phyloP scores from a whole-genome alignment of 1,284 basidiomycete genomes.

The Cystobasidiaceae sp. region DNA sequence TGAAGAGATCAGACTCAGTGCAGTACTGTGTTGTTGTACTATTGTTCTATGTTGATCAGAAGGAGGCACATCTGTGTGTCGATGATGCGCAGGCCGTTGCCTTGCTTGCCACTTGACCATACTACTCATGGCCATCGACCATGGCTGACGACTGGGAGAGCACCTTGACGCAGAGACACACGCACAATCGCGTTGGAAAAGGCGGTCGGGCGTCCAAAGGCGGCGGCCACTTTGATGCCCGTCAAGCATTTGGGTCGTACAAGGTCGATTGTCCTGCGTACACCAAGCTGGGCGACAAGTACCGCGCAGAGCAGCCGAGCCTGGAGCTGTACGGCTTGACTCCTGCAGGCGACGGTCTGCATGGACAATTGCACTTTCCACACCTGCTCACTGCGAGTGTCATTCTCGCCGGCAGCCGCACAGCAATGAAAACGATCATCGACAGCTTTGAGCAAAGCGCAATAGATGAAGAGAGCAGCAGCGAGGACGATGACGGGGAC shows the following conservation, averaged over 20 bases:
- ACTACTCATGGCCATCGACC: neutral
- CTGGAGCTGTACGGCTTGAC: constrained; percentile 5
- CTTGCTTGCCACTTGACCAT: neutral
- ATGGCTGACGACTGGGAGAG: constrained; percentile 5
- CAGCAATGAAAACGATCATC: neutral
- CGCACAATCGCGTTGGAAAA: neutral
- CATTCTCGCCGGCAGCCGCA: constrained; percentile 5
- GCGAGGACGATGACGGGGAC: neutral
- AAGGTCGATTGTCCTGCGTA: neutral
- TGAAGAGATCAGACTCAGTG: neutral
- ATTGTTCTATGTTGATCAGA: neutral
- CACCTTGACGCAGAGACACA: neutral
- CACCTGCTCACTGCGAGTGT: neutral
- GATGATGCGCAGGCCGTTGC: neutral
- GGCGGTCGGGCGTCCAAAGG: neutral
- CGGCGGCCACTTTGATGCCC: neutral
- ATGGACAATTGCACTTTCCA: neutral
- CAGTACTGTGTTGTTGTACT: neutral
- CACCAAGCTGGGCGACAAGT: neutral
- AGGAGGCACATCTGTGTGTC: neutral
- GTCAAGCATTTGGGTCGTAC: neutral
- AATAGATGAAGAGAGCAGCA: neutral
- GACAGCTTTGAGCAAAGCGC: neutral
- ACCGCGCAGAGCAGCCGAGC: neutral
- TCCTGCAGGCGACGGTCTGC: neutral